Evolutionary conservation across 306 rosid species (phyloP).

Genomic region (Vachellia collinsii): DNA sequence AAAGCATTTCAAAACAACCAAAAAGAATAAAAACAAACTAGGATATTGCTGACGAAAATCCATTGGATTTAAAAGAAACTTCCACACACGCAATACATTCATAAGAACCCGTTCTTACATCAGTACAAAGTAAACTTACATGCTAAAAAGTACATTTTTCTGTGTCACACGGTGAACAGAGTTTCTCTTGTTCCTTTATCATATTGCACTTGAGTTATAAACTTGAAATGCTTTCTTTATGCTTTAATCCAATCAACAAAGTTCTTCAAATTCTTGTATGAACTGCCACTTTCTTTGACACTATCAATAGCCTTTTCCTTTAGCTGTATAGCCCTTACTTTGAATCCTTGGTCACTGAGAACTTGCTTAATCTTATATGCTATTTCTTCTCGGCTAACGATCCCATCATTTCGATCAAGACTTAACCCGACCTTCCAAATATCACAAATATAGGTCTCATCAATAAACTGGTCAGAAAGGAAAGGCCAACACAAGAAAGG

Average conservation of each 20-base stretch:
- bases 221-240: background rate
- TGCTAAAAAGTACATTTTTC: background rate
- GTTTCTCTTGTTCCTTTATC: background rate
- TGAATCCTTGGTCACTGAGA: no score
- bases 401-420: conserved; percentile 15
- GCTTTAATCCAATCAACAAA: conserved; percentile 27
- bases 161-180: background rate
- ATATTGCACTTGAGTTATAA: background rate
- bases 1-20: no score
- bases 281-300: conserved; percentile 32
- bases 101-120: no score
- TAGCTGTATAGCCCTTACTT: no score
- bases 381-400: conserved; percentile 11
- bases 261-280: conserved; percentile 20
- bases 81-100: no score
- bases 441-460: conserved; percentile 35
- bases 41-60: background rate
- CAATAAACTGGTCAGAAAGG: conserved; percentile 36
- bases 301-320: no score
- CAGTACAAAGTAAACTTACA: no score
- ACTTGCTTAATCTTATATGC: no score
- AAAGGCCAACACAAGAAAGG: conserved; percentile 47
- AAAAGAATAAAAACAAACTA: no score
- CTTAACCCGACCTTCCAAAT: conserved; percentile 39
- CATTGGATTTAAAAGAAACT: background rate